Base-by-base conservation (phyloP, 768 basidiomycete species). In the Russula foetens region DNA sequence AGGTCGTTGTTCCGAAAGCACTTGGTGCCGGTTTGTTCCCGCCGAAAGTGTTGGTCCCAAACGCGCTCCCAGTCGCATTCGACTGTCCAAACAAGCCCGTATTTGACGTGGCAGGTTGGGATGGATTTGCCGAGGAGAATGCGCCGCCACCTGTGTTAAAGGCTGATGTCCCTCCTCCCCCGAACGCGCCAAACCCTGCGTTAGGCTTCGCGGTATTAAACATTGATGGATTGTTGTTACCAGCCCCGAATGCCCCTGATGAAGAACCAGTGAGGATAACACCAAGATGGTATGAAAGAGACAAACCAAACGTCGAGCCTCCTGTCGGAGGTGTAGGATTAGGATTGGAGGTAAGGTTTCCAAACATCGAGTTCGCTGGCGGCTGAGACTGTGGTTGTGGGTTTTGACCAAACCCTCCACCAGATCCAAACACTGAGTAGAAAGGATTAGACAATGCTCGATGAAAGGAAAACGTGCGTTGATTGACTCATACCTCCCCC, bases 311-410 rank as follows among this genome's bases (percentile, higher is more conserved):
- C 19, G 68, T 59, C 56, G 76, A 67, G 41, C 45, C 33, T 15
- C 63, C 75, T 65, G 41, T 72, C 69, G 21, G 75, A 69, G 57
- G 72, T 72, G 59, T 62, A 68, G 47, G 69, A 58, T 57, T 64
- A 15, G 67, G 46, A 28, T 75, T 65, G 56, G 73, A 71, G 26
- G 74, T 76, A 48, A 84, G 69, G 63, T 79, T 82, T 51, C 89
- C 89, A 71, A 91, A 92, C 87, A 91, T 91, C 44, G 89, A 86
- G 68, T 90, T 90, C 5, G 83, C 80, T 64, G 80, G 80, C 68
- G 80, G 80, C 68, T 81, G 86, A 64, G 82, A 85, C 66, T 79
- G 71, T 56, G 62, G 75, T 62, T 65, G 63, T 35, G 63, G 59
- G 23, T 55, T 64, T 48, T 58, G 82, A 33, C 81, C 80, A 70